Evolutionary conservation across 345 rosid species (phyloP).

Genomic region (Gossypium ekmanianum): DNA sequence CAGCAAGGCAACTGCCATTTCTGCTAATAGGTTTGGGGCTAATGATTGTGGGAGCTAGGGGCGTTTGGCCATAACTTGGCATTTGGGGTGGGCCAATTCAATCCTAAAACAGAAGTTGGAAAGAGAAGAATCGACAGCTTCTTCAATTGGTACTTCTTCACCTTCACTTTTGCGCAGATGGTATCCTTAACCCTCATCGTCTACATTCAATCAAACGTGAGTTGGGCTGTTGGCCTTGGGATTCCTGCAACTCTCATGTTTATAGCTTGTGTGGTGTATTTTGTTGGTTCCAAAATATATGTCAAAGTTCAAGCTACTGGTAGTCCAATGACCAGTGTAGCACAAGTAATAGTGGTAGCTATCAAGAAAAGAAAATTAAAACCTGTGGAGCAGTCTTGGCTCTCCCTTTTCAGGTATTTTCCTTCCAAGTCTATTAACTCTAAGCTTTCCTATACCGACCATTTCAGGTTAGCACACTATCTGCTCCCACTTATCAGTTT

Average conservation of each 20-base stretch:
- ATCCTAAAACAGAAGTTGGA: slow-evolving; percentile 63
- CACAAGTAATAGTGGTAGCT: slow-evolving; percentile 51
- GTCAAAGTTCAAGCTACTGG: slow-evolving; percentile 72
- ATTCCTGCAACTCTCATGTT: slow-evolving; percentile 69
- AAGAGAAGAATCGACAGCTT: slow-evolving; percentile 70
- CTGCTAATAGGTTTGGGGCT: slow-evolving; percentile 45
- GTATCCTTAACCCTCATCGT: slow-evolving; percentile 62
- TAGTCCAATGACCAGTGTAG: slow-evolving; percentile 64
- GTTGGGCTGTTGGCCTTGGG: slow-evolving; percentile 72
- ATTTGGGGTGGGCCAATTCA: slow-evolving; percentile 79
- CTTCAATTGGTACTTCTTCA: slow-evolving; percentile 87
- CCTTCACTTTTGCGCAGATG: slow-evolving; percentile 74
- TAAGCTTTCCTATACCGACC: slow-evolving; percentile 40
- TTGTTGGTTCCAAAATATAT: slow-evolving; percentile 55
- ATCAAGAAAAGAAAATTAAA: slow-evolving; percentile 46
- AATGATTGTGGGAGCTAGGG: slow-evolving; percentile 65
- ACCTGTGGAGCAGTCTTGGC: slow-evolving; percentile 42
- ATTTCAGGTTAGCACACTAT: slow-evolving; percentile 37
- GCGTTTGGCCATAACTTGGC: slow-evolving; percentile 72
- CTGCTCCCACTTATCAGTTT: background rate
- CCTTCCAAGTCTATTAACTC: slow-evolving; percentile 33
- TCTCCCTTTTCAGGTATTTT: slow-evolving; percentile 29
- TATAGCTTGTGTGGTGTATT: slow-evolving; percentile 50
- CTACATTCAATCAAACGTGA: slow-evolving; percentile 66
- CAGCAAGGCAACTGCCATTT: slow-evolving; percentile 52